phyloP scores from a whole-genome alignment of 768 basidiomycete genomes.

The Tulasnella sp. region DNA sequence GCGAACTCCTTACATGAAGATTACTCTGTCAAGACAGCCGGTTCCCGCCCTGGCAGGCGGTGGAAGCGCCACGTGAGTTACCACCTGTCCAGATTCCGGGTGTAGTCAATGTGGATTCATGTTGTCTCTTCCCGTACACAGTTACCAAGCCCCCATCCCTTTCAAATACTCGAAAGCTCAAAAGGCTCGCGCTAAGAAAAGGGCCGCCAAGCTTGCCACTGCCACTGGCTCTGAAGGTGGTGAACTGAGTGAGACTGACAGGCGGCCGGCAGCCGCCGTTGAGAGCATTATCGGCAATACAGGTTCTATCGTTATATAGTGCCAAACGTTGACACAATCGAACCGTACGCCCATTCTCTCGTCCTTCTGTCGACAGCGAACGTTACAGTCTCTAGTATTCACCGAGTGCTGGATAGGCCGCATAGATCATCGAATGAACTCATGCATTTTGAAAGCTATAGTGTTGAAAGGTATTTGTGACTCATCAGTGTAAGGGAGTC shows the following conservation, averaged over 20 bases:
- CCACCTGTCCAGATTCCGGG: background rate
- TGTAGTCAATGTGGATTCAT: background rate
- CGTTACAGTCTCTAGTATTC: too few species aligned
- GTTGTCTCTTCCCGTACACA: background rate
- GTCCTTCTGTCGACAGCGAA: too few species aligned
- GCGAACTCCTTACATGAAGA: slow-evolving; percentile 16
- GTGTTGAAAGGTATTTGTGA: slow-evolving; percentile 65
- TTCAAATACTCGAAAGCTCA: slow-evolving; percentile 1
- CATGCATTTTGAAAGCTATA: slow-evolving; percentile 61
- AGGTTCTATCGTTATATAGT: background rate
- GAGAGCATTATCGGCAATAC: background rate
- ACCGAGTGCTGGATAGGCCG: too few species aligned
- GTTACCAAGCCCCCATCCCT: slow-evolving; percentile 2
- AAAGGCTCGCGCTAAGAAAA: slow-evolving; percentile 1
- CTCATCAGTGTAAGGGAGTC: slow-evolving; percentile 39
- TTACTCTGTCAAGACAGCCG: slow-evolving; percentile 5
- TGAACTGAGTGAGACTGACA: background rate
- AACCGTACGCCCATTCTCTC: too few species aligned
- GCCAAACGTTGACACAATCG: too few species aligned
- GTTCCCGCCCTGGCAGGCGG: background rate
- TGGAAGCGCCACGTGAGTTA: slow-evolving; percentile 1
- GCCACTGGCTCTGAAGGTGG: background rate
- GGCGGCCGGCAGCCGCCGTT: background rate
- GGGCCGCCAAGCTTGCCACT: background rate
- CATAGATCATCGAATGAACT: slow-evolving; percentile 48